These are phyloP conservation scores for Amanita pallidorosea DNA, from an alignment of 768 basidiomycete species.

Conservation along the genomic window DNA sequence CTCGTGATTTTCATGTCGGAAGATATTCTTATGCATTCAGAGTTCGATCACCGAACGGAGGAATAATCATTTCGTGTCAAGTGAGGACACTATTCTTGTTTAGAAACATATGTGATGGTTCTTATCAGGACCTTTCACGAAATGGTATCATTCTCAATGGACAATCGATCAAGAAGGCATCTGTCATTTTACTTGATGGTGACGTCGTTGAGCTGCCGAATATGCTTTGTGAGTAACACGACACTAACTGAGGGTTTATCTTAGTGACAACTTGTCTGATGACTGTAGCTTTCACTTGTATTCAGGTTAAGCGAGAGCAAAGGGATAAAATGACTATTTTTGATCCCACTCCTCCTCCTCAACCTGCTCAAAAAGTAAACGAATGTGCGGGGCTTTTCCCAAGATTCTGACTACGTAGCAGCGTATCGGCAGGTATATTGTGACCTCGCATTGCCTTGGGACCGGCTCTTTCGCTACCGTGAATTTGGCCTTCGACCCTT, in stretches of 20 bases:
- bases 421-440: conserved; percentile 56
- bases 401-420: conserved; percentile 13
- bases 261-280: not conserved
- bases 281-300: conserved; percentile 52
- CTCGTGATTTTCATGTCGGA: not conserved
- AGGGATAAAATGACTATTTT: conserved; percentile 44
- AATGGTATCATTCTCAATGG: conserved; percentile 69
- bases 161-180: conserved; percentile 52
- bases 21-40: conserved; percentile 22
- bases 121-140: conserved; percentile 56
- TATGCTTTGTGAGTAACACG: conserved; percentile 38
- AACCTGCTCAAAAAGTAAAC: conserved; percentile 42
- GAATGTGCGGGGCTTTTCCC: not conserved
- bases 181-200: conserved; percentile 69
- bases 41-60: conserved; percentile 59
- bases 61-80: conserved; percentile 71
- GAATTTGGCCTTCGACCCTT: conserved; percentile 61
- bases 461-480: conserved; percentile 78
- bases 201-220: conserved; percentile 60
- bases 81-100: conserved; percentile 21
- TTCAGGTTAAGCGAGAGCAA: conserved; percentile 43
- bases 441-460: conserved; percentile 75
- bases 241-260: not conserved
- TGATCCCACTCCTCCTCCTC: conserved; percentile 49
- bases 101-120: not conserved